Base-by-base conservation (phyloP, 1,284 basidiomycete genomes). In the Kalmanozyma brasiliensis region DNA sequence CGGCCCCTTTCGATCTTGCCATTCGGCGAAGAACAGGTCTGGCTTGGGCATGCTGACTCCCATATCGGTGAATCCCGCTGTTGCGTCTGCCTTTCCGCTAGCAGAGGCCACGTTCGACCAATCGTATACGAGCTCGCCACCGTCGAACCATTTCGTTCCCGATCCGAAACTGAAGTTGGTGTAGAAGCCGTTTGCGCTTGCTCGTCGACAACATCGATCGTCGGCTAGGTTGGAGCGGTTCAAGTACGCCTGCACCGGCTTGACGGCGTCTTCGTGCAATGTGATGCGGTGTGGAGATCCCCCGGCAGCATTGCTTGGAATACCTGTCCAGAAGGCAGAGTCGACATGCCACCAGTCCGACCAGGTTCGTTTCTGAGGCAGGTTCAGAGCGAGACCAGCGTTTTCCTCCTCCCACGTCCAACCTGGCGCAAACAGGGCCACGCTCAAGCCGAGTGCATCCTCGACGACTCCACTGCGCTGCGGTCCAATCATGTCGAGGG, bases 321-420 rank as follows among this genome's bases (percentile, higher is more conserved):
- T 14, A 3, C 53, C 48, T 17, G 55, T 29, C 73, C 73, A 78
- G 34, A 75, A 65, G 1, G 38, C 35, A 2, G 42, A 36, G 32
- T 79, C 73, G 11, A 73, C 58, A 8, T 68, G 41, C 70, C 67
- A 78, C 76, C 76, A 78, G 14, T 68, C 62, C 1, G 33, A 33
- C 76, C 76, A 78, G 0, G 34, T 35, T 7, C 75, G 65, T n/a
- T 36, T 42, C 11, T 22, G 30, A 17, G n/a, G 24, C 17, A 16
- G 26, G 8, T 53, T 42, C 2, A 59, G 56, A 0, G 20, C 11
- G 1, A 51, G 43, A 1, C 62, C 62, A 4, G 62, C 56, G 30
- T 29, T 49, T 5, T 75, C 53, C 20, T 76, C 71, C 32, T 79
- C 77, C 77, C 77, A 79, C 4, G 77, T 79, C 77, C 77, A 79